A percentile compares a stretch with the other conserved stretches of the same genome.
These are phyloP conservation scores for Rhynchospora breviuscula DNA, from an alignment of 176 grass and related monocot genomes.

Conservation along the genomic window DNA sequence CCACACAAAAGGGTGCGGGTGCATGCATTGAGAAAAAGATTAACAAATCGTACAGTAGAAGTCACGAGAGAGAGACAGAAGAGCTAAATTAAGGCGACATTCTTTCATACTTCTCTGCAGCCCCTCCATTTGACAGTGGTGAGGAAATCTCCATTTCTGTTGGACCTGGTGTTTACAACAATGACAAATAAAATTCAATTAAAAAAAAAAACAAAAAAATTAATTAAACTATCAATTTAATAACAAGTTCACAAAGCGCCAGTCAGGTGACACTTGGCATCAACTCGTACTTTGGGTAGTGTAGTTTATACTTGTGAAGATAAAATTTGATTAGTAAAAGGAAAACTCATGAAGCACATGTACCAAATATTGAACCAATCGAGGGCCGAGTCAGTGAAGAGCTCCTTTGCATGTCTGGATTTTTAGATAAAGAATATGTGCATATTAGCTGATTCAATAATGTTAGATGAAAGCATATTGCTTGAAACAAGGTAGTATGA, in stretches of 20 bases:
- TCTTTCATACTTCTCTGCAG: conserved; percentile 57
- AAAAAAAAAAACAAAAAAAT: neutral
- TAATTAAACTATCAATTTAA: neutral
- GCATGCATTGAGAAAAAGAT: conserved; percentile 41
- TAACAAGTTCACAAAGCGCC: neutral
- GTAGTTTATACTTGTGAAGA: neutral
- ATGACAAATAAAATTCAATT: conserved; percentile 9
- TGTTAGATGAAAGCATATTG: neutral
- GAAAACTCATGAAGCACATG: neutral
- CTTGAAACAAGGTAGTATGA: neutral
- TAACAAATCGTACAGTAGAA: conserved; percentile 24
- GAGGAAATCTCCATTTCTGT: conserved; percentile 49
- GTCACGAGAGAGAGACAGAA: conserved; percentile 16
- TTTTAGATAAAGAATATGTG: conserved; percentile 30
- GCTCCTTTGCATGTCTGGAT: conserved; percentile 72
- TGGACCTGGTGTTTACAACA: conserved; percentile 41
- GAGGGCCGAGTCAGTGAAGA: conserved; percentile 57
- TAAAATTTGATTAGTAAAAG: neutral
- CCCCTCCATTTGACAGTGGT: conserved; percentile 52
- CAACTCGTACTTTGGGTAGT: neutral
- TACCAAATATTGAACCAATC: conserved; percentile 73
- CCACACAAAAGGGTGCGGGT: conserved; percentile 49
- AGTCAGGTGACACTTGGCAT: neutral
- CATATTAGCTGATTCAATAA: neutral
- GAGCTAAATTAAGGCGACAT: conserved; percentile 56